Conservation (phyloP, 305 asterid genomes). For the Plantago coronopus region DNA sequence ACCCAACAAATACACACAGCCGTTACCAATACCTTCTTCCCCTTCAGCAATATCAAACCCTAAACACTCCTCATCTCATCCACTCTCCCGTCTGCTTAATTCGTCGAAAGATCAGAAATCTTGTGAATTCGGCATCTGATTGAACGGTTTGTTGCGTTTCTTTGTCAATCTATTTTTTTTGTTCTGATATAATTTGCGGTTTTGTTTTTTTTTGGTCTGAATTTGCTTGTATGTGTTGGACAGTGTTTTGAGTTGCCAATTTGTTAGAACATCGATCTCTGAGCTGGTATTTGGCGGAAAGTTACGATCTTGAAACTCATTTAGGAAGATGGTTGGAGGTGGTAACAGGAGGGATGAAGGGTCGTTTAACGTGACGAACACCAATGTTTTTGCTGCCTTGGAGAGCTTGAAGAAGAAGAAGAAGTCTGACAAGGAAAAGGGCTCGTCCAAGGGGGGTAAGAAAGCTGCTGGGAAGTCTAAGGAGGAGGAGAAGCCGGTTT, state of each 20-base stretch:
- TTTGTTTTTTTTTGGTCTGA: too few relatives aligned
- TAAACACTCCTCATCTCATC: background rate
- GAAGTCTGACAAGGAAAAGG: conserved; percentile 45
- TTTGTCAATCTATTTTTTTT: too few relatives aligned
- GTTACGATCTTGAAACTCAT: background rate
- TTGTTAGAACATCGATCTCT: background rate
- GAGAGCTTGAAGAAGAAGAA: conserved; percentile 55
- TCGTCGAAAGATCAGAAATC: background rate
- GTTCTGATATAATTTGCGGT: too few relatives aligned
- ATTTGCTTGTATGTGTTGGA: background rate
- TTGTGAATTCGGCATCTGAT: background rate
- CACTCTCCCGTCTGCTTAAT: too few relatives aligned
- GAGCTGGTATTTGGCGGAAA: background rate
- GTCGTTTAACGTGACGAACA: conserved; percentile 41
- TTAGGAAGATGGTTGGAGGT: conserved; percentile 51
- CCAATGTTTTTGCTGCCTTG: conserved; percentile 59
- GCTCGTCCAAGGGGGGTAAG: conserved; percentile 32
- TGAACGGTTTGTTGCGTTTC: background rate
- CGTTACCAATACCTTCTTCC: background rate
- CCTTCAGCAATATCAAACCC: background rate
- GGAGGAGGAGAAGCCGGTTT: conserved; percentile 52
- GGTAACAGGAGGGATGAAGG: conserved; percentile 58
- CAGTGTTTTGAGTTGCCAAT: background rate
- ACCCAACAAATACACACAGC: background rate
- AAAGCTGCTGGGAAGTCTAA: conserved; percentile 40